A percentile compares a stretch with the other conserved stretches of the same genome.
phyloP scores from a whole-genome alignment of 2,329 filamentous ascomycete genomes.

The Harringtonia lauricola region DNA sequence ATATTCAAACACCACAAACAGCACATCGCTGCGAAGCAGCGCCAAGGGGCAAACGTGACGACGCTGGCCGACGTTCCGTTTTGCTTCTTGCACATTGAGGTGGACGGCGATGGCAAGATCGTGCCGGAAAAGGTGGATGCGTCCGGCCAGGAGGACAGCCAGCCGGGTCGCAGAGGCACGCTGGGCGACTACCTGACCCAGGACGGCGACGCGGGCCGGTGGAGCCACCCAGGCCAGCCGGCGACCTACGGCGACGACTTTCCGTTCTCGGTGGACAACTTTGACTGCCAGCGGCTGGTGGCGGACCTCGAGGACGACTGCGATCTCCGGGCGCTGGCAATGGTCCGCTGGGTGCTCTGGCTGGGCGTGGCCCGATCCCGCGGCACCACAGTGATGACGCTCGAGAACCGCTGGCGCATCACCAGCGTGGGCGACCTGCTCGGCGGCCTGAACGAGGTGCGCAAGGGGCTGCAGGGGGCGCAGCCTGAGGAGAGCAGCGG shows the following conservation, averaged over 20 bases:
- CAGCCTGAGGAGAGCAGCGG: not conserved
- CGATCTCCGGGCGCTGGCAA: not conserved
- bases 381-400: not conserved
- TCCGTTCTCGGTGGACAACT: slow-evolving; percentile 10
- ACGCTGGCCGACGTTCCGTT: slow-evolving; percentile 8
- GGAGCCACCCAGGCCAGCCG: not conserved
- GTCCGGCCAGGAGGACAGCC: too few relatives aligned
- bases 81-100: slow-evolving; percentile 7
- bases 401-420: slow-evolving; percentile 3
- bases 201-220: not conserved
- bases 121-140: not conserved
- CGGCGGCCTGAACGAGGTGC: not conserved
- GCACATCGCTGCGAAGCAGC: not conserved
- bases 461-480: not conserved
- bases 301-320: slow-evolving; percentile 6
- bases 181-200: too few relatives aligned
- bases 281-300: slow-evolving; percentile 9
- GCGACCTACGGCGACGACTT: slow-evolving; percentile 1
- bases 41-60: not conserved
- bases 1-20: not conserved
- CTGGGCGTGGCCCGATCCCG: not conserved
- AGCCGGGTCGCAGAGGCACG: too few relatives aligned
- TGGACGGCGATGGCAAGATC: slow-evolving; percentile 1
- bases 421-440: slow-evolving; percentile 2
- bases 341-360: slow-evolving; percentile 7